Base-by-base conservation (phyloP, 2,329 filamentous ascomycete genomes). In the Diaporthe caulivora region DNA sequence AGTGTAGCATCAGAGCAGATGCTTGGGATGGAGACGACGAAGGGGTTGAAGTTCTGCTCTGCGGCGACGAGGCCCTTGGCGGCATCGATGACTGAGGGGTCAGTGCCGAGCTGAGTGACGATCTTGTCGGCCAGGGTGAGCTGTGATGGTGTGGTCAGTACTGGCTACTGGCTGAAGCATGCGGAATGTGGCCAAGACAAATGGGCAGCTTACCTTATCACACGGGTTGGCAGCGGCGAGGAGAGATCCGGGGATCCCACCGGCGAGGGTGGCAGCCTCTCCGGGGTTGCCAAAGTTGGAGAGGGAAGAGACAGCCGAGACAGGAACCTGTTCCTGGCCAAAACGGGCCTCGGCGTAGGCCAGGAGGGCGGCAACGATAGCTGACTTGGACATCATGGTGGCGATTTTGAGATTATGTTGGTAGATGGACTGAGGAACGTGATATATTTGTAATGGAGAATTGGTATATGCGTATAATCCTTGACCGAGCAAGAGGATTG, bases 1-100 rank as follows among this genome's bases (percentile, higher is more conserved):
- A 94, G 88, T 34, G 86, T 83, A 2, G 91, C 83, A 76, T 94
- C 90, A 49, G 85, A 87, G 82, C 92, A 94, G 79, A 94, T 88
- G 75, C 86, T 89, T 24, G 90, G 91, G 44, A 90, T 86, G 78
- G 84, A 84, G 75, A 88, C 87, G 72, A 82, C 88, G 76, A 91
- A 93, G 68, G 90, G 91, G 84, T 93, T 93, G 85, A 92, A 92
- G 87, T 94, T 93, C 82, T 92, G 91, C 85, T 93, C 92, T 5
- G 92, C 91, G 34, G 89, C 87, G 18, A 93, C 91, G 49, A 93
- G 86, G 21, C 87, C 88, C 73, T 87, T 87, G 24, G 92, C 92
- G 26, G 90, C 92, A 18, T 87, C 85, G 73, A 93, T 84, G 76
- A 91, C 90, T 75, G 87, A 83, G n/a, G 86, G 82, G 77, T 90